These are phyloP conservation scores for Albatrellus ellisii DNA, from an alignment of 768 basidiomycete genomes.

Conservation along the genomic window DNA sequence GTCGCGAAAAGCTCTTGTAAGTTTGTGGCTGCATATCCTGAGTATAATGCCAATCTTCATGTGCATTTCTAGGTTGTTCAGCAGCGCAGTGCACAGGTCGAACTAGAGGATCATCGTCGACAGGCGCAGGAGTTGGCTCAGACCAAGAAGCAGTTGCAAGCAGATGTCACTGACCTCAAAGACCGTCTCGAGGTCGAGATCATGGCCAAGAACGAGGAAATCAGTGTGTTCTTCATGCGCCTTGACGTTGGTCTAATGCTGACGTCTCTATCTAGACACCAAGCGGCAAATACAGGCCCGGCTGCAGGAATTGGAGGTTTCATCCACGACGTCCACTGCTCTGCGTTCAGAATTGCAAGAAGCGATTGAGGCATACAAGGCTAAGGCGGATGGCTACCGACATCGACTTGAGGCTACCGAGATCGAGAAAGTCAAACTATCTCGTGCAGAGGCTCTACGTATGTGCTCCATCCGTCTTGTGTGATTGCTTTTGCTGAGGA, in stretches of 20 bases:
- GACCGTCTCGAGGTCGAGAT: constrained; percentile 42
- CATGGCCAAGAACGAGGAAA: constrained; percentile 41
- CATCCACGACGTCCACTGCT: constrained; percentile 42
- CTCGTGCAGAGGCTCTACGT: constrained; percentile 55
- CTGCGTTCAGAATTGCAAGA: constrained; percentile 55
- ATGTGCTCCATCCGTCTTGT: constrained; percentile 7
- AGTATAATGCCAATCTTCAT: not conserved
- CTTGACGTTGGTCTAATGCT: not conserved
- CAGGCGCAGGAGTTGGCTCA: constrained; percentile 47
- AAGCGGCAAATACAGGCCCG: constrained; percentile 46
- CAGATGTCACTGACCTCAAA: constrained; percentile 36
- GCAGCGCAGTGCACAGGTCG: constrained; percentile 48
- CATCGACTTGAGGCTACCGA: constrained; percentile 55
- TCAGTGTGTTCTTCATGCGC: constrained; percentile 27
- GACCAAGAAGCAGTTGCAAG: constrained; percentile 43
- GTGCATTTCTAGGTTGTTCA: constrained; percentile 37
- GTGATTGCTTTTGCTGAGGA: not conserved
- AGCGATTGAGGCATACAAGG: constrained; percentile 50
- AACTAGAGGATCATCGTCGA: constrained; percentile 50
- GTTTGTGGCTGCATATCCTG: constrained; percentile 32
- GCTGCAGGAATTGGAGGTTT: constrained; percentile 51
- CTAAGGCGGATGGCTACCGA: constrained; percentile 45
- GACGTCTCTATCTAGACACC: constrained; percentile 26
- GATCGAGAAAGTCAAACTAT: constrained; percentile 50
- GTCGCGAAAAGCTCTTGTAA: constrained; percentile 54